A percentile compares a stretch with the other conserved stretches of the same genome.
Conservation (phyloP, 2,329 filamentous ascomycete species). For the Cercospora sp. region DNA sequence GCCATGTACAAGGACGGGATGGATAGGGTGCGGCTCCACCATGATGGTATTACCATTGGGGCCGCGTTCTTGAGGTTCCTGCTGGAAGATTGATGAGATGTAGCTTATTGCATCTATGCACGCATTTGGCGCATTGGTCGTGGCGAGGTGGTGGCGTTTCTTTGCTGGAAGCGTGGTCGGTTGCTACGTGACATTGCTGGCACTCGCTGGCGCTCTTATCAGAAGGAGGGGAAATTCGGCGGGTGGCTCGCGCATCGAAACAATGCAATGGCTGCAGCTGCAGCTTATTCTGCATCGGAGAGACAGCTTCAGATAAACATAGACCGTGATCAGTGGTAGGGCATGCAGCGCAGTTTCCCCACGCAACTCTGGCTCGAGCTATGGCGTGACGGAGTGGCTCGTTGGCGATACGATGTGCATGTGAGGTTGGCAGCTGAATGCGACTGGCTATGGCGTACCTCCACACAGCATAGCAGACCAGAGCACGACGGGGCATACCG, state of each 20-base stretch:
- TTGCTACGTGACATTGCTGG: background rate
- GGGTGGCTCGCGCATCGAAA: background rate
- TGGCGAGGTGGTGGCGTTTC: background rate
- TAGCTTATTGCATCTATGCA: background rate
- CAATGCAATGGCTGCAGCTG: background rate
- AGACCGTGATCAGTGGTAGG: background rate
- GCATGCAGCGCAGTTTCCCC: background rate
- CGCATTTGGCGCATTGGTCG: background rate
- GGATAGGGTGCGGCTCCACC: slow-evolving; percentile 62
- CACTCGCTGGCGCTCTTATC: background rate
- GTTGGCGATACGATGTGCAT: background rate
- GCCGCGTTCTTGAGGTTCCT: slow-evolving; percentile 76
- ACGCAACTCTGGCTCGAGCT: background rate
- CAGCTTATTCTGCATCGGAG: background rate
- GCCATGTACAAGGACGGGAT: slow-evolving; percentile 69
- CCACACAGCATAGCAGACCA: background rate
- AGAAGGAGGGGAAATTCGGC: background rate
- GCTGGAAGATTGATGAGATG: slow-evolving; percentile 51
- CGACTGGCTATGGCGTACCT: slow-evolving; percentile 1
- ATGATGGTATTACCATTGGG: slow-evolving; percentile 78
- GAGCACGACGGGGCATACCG: background rate
- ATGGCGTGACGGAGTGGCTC: background rate
- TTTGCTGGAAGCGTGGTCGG: background rate
- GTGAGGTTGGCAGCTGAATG: background rate
- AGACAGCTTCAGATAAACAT: background rate